Evolutionary conservation across 1,139 yeast genomes (phyloP), one percentile per base, ranked within the genome.

Genomic region (Geotrichum carabidarum): DNA sequence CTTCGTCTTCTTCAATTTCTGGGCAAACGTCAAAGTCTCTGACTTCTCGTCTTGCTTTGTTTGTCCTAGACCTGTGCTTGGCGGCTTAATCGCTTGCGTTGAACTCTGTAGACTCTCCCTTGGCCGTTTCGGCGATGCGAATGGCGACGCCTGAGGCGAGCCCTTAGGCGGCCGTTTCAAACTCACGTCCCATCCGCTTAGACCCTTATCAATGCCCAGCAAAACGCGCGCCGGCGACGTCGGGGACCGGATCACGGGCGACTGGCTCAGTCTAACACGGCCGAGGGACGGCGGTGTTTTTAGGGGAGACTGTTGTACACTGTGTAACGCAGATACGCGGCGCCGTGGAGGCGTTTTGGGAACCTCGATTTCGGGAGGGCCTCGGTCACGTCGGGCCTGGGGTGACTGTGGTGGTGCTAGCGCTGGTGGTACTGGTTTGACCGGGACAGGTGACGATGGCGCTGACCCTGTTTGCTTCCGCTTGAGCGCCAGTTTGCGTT

Each of bases 181-280:
- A 40, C 48, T 44, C 14, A 55, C 57, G 36, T 56, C 58, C 53
- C 57, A 49, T 9, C 53, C 57, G 11, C 48, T 54, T 14, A 46
- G 36, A 8, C 58, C 56, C 34, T 47, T 54, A 42, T 56, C 56
- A 36, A 56, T 47, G 8, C 58, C 57, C 4, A 54, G 37, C 12
- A 46, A 15, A 8, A 50, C 44, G 32, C 57, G 32, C 9, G 55
- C 57, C 6, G 57, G 57, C 18, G 57, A 53, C 2, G 45, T 38
- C 2, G 56, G 56, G 3, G 56, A 48, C 36, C 11, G 30, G 7
- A 32, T n/a, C 5, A 44, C 40, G 14, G 32, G 40, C 31, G 31
- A 14, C 9, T 12, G 32, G 6, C 11, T 8, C 41, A n/a, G 30
- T 3, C 7, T 12, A 6, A n/a, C 11, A 7, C 17, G n/a, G 8